Evolutionary conservation across 192 early-diverging fungal species (phyloP).

Genomic region (Coemansia sp.): DNA sequence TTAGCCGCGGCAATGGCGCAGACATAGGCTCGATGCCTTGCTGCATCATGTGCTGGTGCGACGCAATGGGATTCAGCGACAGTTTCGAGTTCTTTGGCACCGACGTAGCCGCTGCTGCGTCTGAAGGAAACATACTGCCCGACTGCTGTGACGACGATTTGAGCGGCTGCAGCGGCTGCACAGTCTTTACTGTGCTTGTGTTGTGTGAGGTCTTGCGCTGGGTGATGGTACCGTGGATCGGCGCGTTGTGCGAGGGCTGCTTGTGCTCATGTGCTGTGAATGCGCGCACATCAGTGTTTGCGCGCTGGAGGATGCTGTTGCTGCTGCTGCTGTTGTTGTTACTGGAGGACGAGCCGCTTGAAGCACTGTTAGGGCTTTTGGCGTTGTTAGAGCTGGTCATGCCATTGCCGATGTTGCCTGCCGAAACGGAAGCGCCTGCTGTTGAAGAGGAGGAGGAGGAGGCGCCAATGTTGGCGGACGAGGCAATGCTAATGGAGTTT

Average conservation of each 20-base stretch:
- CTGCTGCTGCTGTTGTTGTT: too few species aligned
- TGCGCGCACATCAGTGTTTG: slow-evolving; percentile 42
- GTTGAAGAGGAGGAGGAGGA: not conserved
- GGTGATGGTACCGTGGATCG: slow-evolving; percentile 6
- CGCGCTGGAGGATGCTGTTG: slow-evolving; percentile 34
- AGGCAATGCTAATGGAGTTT: slow-evolving; percentile 23
- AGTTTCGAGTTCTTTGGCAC: slow-evolving; percentile 17
- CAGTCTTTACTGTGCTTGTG: slow-evolving; percentile 1
- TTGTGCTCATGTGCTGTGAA: slow-evolving; percentile 21
- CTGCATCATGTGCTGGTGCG: slow-evolving; percentile 7
- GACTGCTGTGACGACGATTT: slow-evolving; percentile 4
- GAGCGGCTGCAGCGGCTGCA: slow-evolving; percentile 9
- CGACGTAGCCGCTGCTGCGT: slow-evolving; percentile 8
- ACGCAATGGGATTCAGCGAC: slow-evolving; percentile 20
- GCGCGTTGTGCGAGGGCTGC: not conserved
- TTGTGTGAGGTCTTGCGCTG: slow-evolving; percentile 21
- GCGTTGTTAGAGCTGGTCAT: not conserved
- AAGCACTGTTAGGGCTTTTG: slow-evolving; percentile 5
- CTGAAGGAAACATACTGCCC: not conserved
- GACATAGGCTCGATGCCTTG: slow-evolving; percentile 37
- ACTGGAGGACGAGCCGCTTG: not conserved
- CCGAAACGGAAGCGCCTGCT: not conserved
- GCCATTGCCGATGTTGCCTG: slow-evolving; percentile 6
- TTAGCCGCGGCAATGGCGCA: slow-evolving; percentile 39
- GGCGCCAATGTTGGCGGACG: not conserved